A percentile compares a stretch with the other conserved stretches of the same genome.
Conservation (phyloP, 2,329 filamentous ascomycete genomes). For the Colletotrichum eremochloae region DNA sequence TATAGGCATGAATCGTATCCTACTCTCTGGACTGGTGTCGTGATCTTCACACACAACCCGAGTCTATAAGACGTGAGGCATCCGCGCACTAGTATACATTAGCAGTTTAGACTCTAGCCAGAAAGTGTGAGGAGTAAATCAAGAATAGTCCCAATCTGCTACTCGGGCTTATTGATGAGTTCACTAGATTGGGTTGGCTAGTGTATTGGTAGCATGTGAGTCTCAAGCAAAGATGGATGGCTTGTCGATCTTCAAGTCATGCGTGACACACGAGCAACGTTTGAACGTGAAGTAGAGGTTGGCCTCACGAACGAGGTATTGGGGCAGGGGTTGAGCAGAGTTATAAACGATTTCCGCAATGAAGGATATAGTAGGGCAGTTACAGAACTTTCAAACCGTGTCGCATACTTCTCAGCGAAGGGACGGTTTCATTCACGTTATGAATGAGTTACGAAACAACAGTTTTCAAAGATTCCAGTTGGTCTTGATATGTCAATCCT, state of each 20-base stretch:
- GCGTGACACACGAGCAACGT: too few species aligned
- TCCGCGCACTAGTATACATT: background rate
- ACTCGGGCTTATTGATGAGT: background rate
- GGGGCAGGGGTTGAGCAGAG: slow-evolving; percentile 45
- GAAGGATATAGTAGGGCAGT: slow-evolving; percentile 49
- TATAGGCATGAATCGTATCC: background rate
- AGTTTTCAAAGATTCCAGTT: too few species aligned
- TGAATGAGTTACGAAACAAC: background rate
- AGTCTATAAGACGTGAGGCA: background rate
- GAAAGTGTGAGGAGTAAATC: background rate
- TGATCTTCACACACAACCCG: background rate
- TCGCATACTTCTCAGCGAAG: slow-evolving; percentile 44
- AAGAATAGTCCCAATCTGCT: background rate
- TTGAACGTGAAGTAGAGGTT: background rate
- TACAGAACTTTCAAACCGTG: slow-evolving; percentile 48
- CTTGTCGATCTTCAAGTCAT: background rate
- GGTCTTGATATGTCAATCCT: background rate
- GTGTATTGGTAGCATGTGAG: background rate
- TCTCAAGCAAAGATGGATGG: background rate
- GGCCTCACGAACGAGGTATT: slow-evolving; percentile 47
- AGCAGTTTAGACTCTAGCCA: background rate
- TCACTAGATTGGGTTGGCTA: background rate
- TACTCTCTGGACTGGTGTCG: background rate
- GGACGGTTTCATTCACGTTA: background rate
- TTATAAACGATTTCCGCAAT: slow-evolving; percentile 42